phyloP scores from a whole-genome alignment of 2,329 filamentous ascomycete genomes.

The Ophiostoma sp. region DNA sequence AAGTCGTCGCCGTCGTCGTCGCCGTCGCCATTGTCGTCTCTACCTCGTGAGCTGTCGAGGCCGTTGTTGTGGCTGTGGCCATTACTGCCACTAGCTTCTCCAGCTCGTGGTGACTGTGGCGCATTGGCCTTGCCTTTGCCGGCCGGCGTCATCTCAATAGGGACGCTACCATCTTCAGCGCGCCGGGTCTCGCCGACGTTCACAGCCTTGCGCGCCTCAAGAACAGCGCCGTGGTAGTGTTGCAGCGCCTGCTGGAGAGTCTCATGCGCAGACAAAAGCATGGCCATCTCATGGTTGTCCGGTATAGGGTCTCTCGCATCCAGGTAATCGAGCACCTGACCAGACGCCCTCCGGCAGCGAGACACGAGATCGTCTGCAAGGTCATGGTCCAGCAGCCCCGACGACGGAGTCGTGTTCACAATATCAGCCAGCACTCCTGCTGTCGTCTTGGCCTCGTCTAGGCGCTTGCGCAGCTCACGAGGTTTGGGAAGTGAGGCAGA shows the following conservation, averaged over 20 bases:
- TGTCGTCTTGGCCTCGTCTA: slow-evolving; percentile 86
- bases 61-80: slow-evolving; percentile 13
- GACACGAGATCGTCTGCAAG: slow-evolving; percentile 87
- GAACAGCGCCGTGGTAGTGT: slow-evolving; percentile 74
- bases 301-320: slow-evolving; percentile 69
- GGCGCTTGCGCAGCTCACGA: slow-evolving; percentile 70
- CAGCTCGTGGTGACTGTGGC: slow-evolving; percentile 14
- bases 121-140: slow-evolving; percentile 31
- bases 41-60: neutral
- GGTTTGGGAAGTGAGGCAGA: slow-evolving; percentile 55
- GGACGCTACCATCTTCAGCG: slow-evolving; percentile 31
- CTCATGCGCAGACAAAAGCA: slow-evolving; percentile 90
- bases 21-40: neutral
- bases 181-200: slow-evolving; percentile 37
- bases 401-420: slow-evolving; percentile 73
- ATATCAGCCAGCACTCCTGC: slow-evolving; percentile 90
- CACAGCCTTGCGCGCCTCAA: slow-evolving; percentile 55
- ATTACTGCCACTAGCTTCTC: slow-evolving; percentile 20
- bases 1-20: neutral
- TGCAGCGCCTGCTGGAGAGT: slow-evolving; percentile 76
- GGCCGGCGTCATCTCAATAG: slow-evolving; percentile 24
- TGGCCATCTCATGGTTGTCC: slow-evolving; percentile 91
- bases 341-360: slow-evolving; percentile 73
- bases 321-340: slow-evolving; percentile 83
- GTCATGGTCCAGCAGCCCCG: slow-evolving; percentile 76